Base-by-base conservation (phyloP, 2,329 filamentous ascomycete genomes). In the Diaporthe helianthi region DNA sequence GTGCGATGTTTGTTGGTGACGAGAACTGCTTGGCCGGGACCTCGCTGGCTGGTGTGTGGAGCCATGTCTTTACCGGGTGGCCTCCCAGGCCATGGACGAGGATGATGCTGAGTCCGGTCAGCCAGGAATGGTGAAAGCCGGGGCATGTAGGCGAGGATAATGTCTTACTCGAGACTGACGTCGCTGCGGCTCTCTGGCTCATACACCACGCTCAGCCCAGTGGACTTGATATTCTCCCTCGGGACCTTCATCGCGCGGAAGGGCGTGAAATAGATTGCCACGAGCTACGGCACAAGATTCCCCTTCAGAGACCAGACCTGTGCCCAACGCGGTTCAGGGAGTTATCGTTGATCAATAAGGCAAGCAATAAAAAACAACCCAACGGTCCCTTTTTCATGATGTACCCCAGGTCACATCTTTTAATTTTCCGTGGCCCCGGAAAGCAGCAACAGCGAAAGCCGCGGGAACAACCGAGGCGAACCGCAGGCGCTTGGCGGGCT, bases 31-130 rank as follows among this genome's bases (percentile, higher is more conserved):
- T 63, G 29, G 29, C 8, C 4, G 64, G 52, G n/a, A 10, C 31
- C 10, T 38, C 53, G 24, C n/a, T 36, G 17, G 67, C 49, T 15
- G 61, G 55, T 3, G 67, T 69, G 47, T 68, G 47, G 5, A 69
- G 76, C 77, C 77, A 79, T 24, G 77, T 76, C 29, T 72, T 73
- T 2, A 78, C 74, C 0, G 78, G 77, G 49, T 79, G 78, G 19
- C 76, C 76, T 0, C 78, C 78, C 15, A 77, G 69, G 29, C 78
- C 77, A 13, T 77, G 74, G 31, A 79, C 72, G 61, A 79, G 71
- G 24, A 79, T 70, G 47, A 79, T 75, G 69, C 78, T 79, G 70
- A 31, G n/a, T 49, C 0, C 13, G 51, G 52, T 69, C 68, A 53
- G 53, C 1, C 2, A 13, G 19, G 13, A 12, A 7, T 19, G 0